These are phyloP conservation scores for Forsythia viridissima DNA, from an alignment of 257 asterid genomes.

Conservation along the genomic window DNA sequence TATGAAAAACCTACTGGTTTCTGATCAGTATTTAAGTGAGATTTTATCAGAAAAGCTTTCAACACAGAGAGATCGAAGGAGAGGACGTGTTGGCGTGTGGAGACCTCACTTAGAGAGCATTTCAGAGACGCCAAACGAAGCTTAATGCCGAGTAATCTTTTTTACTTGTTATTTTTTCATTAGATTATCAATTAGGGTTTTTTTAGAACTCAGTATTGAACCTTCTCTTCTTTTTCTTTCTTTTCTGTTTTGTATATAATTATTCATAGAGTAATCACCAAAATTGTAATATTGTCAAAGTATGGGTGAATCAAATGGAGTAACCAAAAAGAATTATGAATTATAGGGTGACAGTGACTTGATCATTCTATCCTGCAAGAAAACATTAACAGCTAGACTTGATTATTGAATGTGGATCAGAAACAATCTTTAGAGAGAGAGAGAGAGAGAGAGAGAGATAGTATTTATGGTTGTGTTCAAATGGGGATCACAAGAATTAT, in stretches of 20 bases:
- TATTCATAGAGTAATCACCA: conserved; percentile 13
- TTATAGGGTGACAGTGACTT: background rate
- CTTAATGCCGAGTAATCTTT: conserved; percentile 25
- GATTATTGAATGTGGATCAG: conserved; percentile 20
- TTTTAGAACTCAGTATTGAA: conserved; percentile 22
- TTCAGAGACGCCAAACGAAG: conserved; percentile 64
- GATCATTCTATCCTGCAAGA: background rate
- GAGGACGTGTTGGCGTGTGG: conserved; percentile 86
- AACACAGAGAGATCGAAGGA: conserved; percentile 71
- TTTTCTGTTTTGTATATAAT: conserved; percentile 36
- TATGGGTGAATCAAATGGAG: background rate
- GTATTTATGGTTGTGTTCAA: background rate
- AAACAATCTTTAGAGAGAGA: background rate
- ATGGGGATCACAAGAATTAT: background rate
- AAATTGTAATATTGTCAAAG: background rate
- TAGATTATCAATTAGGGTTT: conserved; percentile 43
- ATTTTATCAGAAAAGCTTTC: conserved; percentile 72
- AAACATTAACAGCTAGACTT: background rate
- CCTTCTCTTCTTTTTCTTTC: background rate
- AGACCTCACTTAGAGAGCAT: conserved; percentile 88
- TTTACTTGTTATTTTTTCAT: conserved; percentile 14
- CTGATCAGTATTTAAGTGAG: conserved; percentile 79
- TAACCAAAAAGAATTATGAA: background rate
- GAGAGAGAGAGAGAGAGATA: background rate
- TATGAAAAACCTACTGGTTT: conserved; percentile 29